Evolutionary conservation across 306 rosid genomes (phyloP), one percentile per base, ranked within the genome.

Genomic region (Elaeagnus macrophylla): DNA sequence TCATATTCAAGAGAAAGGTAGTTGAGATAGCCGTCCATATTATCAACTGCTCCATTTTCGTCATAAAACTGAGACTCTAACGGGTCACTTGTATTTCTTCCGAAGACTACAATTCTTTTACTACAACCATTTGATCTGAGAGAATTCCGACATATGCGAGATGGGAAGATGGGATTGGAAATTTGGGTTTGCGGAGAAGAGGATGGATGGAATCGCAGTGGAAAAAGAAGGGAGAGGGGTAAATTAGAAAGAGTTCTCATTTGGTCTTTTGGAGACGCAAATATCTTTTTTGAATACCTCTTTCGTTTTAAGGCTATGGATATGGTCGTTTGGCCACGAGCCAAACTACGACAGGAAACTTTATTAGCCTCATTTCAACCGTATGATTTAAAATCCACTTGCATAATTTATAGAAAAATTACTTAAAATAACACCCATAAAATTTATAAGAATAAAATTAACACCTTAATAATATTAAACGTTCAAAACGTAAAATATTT

Each of bases 1-100:
- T 86, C 97, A 69, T 91, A 84, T 54, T 91, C 97, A 45, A 84
- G 91, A 48, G 95, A 83, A 36, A 83, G 93, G 54, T 72, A 68
- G 66, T 86, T 72, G 66, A 84, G 78, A 73, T 86, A 90, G 70
- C 81, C 96, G 38, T 91, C 97, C 96, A 91, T 80, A 15, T 91
- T 94, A 39, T 76, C 76, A 35, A 80, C 93, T 0, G 19, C 81
- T 18, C 84, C 90, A 39, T 78, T 58, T 64, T 80, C 88, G 46
- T 81, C 97, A 41, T 75, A 58, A 75, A 83, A 88, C 64, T 59
- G 53, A n/a, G 89, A 64, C 16, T 72, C 79, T 19, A 74, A 69
- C 5, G 74, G 64, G 53, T 77, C 78, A 17, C 48, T 59, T 32
- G 79, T 48, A 14, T 71, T 70, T 40, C 70, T 62, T 13, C 85